phyloP scores from a whole-genome alignment of 768 basidiomycete genomes.

The Megacollybia marginata region DNA sequence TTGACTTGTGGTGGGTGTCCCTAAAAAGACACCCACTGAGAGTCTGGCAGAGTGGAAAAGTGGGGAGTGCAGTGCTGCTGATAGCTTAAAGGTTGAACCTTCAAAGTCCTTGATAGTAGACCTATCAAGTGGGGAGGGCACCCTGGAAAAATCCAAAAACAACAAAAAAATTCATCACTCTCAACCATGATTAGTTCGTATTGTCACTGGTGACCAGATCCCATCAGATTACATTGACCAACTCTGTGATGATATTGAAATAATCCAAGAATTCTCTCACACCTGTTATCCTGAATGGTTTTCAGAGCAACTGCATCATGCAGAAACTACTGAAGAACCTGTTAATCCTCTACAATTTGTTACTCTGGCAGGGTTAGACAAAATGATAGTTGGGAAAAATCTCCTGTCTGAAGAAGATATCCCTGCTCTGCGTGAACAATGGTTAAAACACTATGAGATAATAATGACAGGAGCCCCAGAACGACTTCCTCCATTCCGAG shows the following conservation, averaged over 20 bases:
- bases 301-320: neutral
- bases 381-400: neutral
- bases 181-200: neutral
- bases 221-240: neutral
- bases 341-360: neutral
- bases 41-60: neutral
- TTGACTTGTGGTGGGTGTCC: too few species aligned
- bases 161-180: neutral
- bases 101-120: neutral
- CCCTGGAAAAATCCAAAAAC: neutral
- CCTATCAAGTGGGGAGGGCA: neutral
- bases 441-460: neutral
- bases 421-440: neutral
- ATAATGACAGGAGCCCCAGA: neutral
- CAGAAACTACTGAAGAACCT: neutral
- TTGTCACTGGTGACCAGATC: neutral
- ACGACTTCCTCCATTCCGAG: neutral
- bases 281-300: conserved; percentile 10
- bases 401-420: neutral
- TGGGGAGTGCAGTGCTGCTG: neutral
- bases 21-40: neutral
- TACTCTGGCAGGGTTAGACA: neutral
- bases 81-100: neutral
- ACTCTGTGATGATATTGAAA: neutral
- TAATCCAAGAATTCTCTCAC: neutral